Percentiles rank a stretch among this genome's conserved stretches.
Evolutionary conservation across 2,329 filamentous ascomycete genomes (phyloP).

Genomic region (Colletotrichum lentis): DNA sequence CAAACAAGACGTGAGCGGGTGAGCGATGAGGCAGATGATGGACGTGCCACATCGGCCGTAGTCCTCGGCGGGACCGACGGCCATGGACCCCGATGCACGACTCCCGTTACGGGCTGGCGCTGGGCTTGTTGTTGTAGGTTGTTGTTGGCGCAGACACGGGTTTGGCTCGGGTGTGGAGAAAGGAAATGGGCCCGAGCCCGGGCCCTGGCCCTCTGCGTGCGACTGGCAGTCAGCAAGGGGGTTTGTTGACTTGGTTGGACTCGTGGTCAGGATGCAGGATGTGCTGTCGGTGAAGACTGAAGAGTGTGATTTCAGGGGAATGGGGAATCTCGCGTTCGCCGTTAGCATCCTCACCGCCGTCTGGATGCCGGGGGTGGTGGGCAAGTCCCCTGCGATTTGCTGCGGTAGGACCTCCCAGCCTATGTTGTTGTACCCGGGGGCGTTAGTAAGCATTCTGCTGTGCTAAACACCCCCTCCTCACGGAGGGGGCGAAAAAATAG

Average conservation of each 20-base stretch:
- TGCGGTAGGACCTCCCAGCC: background rate
- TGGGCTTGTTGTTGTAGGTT: background rate
- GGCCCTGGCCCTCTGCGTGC: conserved; percentile 2
- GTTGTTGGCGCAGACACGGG: conserved; percentile 4
- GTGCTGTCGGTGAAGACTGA: conserved; percentile 28
- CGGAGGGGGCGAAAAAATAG: no score
- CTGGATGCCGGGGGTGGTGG: conserved; percentile 21
- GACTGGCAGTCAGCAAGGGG: background rate
- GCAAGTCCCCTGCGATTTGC: conserved; percentile 13
- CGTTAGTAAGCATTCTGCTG: no score
- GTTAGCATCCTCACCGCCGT: conserved; percentile 31
- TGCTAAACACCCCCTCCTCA: no score
- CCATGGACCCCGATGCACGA: conserved; percentile 11
- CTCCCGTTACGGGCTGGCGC: background rate
- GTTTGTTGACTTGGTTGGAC: conserved; percentile 5
- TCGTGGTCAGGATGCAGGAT: background rate
- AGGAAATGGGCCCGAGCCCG: conserved; percentile 6
- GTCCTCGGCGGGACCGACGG: no score
- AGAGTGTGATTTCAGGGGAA: background rate
- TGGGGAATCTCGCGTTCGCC: background rate
- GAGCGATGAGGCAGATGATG: conserved; percentile 19
- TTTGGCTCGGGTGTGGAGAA: conserved; percentile 6
- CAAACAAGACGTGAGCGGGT: background rate
- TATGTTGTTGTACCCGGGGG: no score
- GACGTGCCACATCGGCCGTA: no score